A percentile compares a stretch with the other conserved stretches of the same genome.
Conservation (phyloP, 1,139 yeast species). For the Lipomyces yarrowii region DNA sequence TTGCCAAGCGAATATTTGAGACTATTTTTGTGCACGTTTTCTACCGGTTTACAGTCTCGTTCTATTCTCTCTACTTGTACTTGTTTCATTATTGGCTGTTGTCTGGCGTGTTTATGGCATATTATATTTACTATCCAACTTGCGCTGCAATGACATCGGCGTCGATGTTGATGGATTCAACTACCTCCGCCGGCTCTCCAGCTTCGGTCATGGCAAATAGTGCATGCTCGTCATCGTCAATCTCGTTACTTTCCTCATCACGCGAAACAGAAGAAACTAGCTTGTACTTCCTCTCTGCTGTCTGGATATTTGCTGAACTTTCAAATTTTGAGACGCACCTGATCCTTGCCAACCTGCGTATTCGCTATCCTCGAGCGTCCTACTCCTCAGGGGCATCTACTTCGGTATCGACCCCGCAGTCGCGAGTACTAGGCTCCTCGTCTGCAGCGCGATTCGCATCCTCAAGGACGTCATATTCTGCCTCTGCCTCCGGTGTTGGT, state of each 20-base stretch:
- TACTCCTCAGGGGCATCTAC: slow-evolving; percentile 1
- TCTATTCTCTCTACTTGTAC: slow-evolving; percentile 81
- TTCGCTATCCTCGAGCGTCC: slow-evolving; percentile 21
- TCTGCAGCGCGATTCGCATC: slow-evolving; percentile 28
- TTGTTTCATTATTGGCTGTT: slow-evolving; percentile 87
- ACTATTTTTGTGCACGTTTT: slow-evolving; percentile 80
- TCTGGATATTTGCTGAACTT: slow-evolving; percentile 68
- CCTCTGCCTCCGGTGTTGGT: slow-evolving; percentile 40
- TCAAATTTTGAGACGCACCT: slow-evolving; percentile 73
- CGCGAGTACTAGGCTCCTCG: not conserved
- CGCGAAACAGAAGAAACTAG: slow-evolving; percentile 25
- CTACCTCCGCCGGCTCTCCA: not conserved
- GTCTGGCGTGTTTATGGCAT: slow-evolving; percentile 72
- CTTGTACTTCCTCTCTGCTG: slow-evolving; percentile 34
- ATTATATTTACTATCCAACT: slow-evolving; percentile 68
- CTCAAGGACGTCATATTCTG: not conserved
- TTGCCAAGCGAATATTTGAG: slow-evolving; percentile 82
- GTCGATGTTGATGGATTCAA: not conserved
- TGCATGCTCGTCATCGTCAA: slow-evolving; percentile 17
- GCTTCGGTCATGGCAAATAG: slow-evolving; percentile 25
- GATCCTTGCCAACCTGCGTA: slow-evolving; percentile 58
- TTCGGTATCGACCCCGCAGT: not conserved
- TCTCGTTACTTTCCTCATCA: slow-evolving; percentile 12
- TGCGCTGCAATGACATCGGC: slow-evolving; percentile 12
- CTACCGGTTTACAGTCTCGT: slow-evolving; percentile 88